Evolutionary conservation across 345 rosid genomes (phyloP).

Genomic region (Euphorbia pulcherrima): DNA sequence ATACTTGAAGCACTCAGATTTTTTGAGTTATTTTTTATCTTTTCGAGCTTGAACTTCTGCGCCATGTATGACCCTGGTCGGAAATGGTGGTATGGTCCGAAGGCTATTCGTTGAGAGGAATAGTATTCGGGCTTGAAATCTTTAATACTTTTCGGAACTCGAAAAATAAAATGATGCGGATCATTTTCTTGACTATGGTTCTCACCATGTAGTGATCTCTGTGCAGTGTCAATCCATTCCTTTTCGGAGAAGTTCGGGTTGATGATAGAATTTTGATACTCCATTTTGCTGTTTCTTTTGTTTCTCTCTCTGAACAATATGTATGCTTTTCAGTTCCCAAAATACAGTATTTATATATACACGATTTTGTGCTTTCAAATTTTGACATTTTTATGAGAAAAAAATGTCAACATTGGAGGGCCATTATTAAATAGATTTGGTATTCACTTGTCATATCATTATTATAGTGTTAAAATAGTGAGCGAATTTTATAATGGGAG

Average conservation of each 20-base stretch:
- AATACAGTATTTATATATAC: no score
- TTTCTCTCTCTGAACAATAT: no score
- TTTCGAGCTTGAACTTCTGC: not conserved
- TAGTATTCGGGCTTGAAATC: not conserved
- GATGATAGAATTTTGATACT: not conserved
- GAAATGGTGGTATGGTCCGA: constrained; percentile 7
- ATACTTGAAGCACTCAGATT: not conserved
- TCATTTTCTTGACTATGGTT: not conserved
- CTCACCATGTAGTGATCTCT: not conserved
- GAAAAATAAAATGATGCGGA: not conserved
- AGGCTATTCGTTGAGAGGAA: not conserved
- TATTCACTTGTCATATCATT: no score
- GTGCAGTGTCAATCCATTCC: not conserved
- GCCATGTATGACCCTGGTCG: not conserved
- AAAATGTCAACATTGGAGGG: no score
- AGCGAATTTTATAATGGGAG: no score
- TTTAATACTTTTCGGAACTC: not conserved
- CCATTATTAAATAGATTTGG: no score
- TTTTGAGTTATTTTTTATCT: no score
- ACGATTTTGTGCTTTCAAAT: no score
- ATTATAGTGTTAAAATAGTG: no score
- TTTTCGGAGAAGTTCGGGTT: not conserved
- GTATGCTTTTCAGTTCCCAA: no score
- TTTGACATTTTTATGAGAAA: no score
- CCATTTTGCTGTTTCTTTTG: not conserved